phyloP scores from a whole-genome alignment of 345 rosid genomes.

The Brassica cretica region DNA sequence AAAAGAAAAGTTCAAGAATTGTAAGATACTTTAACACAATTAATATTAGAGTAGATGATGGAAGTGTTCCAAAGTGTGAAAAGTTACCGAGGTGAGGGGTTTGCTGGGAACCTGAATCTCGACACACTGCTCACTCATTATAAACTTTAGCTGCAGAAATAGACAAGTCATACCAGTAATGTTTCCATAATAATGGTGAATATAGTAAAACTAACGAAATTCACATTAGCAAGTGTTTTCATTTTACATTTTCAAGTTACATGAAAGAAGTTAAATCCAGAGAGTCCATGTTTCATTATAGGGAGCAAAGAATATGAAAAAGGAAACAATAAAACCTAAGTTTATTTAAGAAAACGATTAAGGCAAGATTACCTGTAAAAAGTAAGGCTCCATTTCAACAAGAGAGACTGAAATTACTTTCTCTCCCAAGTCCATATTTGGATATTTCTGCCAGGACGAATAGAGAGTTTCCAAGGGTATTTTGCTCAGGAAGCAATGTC shows the following conservation, averaged over 20 bases:
- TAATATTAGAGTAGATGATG: background rate
- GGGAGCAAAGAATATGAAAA: constrained; percentile 1
- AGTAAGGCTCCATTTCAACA: constrained; percentile 74
- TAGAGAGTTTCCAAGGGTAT: constrained; percentile 72
- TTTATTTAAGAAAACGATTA: background rate
- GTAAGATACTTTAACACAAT: constrained; percentile 18
- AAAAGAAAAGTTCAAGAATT: constrained; percentile 9
- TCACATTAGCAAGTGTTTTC: background rate
- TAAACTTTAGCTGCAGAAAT: background rate
- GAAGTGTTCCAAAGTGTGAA: constrained; percentile 36
- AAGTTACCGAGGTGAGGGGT: constrained; percentile 57
- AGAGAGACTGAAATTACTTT: constrained; percentile 61
- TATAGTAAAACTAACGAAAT: background rate
- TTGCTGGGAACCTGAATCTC: constrained; percentile 64
- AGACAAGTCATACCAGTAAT: constrained; percentile 28
- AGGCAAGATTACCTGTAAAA: constrained; percentile 63
- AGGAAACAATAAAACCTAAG: constrained; percentile 2
- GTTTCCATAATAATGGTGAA: background rate
- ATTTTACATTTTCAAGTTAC: constrained; percentile 1
- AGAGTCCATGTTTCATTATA: constrained; percentile 6
- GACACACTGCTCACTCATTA: constrained; percentile 55
- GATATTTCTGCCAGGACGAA: constrained; percentile 73
- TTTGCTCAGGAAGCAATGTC: constrained; percentile 75
- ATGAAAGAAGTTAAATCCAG: constrained; percentile 17
- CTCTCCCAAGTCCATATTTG: constrained; percentile 78